Evolutionary conservation across 2,329 filamentous ascomycete genomes (phyloP), one percentile per base, ranked within the genome.

Genomic region (Endothia cerciana): DNA sequence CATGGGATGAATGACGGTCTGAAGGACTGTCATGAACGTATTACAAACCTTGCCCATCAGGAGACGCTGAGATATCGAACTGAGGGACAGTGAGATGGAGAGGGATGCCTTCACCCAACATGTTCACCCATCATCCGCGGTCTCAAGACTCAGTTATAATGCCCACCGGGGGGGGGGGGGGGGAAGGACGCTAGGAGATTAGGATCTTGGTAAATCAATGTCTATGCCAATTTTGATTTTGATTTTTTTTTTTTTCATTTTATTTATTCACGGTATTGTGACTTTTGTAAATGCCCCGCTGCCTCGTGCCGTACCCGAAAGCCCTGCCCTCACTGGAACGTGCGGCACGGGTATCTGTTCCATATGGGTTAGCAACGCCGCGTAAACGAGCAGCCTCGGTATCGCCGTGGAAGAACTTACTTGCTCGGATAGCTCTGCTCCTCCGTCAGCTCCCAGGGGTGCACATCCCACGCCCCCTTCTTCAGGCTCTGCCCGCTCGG

Each of bases 361-460:
- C 53, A 67, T 64, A 40, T 63, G 62, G n/a, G 70, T 78, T 72
- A 79, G 79, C 72, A 75, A 64, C 40, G 66, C 65, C 63, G 38
- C 55, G 56, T 30, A 65, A n/a, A 41, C 11, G 60, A 19, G 15
- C 4, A 17, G 6, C 5, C 17, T 45, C 17, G 33, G 13, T 3
- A 5, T 4, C 57, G 65, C 30, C 69, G 25, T 11, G 41, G 17
- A 60, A 56, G 45, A 19, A 88, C 90, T 79, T 80, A 93, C 91
- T 82, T 77, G 60, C 85, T 83, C 41, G 85, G 81, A 78, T 97
- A 97, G 67, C 90, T 85, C 74, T 90, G 85, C 74, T 94, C 89
- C 73, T 82, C 80, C 41, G 82, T 79, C 73, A 91, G 74, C 69
- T 80, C 79, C 73, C 96, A 88, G 78, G 89, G 87, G 77, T 93